Evolutionary conservation across 2,329 filamentous ascomycete species (phyloP), one percentile per base, ranked within the genome.

Genomic region (Zelopaecilomyces penicillatus): DNA sequence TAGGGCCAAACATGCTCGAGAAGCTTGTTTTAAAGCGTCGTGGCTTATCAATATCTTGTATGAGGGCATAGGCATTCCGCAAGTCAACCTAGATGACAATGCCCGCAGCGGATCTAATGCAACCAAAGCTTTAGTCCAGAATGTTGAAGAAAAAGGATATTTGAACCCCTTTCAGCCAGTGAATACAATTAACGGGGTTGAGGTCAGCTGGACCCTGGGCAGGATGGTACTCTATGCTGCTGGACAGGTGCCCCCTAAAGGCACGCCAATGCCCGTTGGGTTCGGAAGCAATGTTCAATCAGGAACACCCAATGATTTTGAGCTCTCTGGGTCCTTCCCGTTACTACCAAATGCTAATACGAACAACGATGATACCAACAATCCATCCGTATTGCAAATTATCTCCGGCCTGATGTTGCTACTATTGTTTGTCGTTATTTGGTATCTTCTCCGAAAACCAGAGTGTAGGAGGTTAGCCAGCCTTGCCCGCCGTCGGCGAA

Each of bases 31-130:
- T 74, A 98, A 98, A 64, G 90, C 93, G 0, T 93, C 88, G 5
- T 98, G 94, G 93, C 72, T 98, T 37, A 95, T 98, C 60, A 98
- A 94, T 56, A 83, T 98, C 58, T 74, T 98, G 4, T 91, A 98
- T 57, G 87, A 96, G 50, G 93, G 93, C 2, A 96, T 98, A 52
- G 94, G 93, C 1, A 82, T 98, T 42, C 94, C 94, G 5, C 78
- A 90, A 41, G 73, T 93, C 5, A 88, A 87, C 1, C 66, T 95
- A 10, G 91, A 95, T 54, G 70, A 79, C 19, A 71, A 74, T 0
- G 57, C 67, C 4, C 57, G 51, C 6, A 69, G 73, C 1, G 69
- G 68, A 10, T 72, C 79, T 47, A 95, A 95, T 58, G 76, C 80
- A 7, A 89, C 87, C 1, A 83, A 87, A 51, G 81, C 79, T 39